phyloP scores from a whole-genome alignment of 805 yeast species.

The Tetrapisispora namnaoensis region DNA sequence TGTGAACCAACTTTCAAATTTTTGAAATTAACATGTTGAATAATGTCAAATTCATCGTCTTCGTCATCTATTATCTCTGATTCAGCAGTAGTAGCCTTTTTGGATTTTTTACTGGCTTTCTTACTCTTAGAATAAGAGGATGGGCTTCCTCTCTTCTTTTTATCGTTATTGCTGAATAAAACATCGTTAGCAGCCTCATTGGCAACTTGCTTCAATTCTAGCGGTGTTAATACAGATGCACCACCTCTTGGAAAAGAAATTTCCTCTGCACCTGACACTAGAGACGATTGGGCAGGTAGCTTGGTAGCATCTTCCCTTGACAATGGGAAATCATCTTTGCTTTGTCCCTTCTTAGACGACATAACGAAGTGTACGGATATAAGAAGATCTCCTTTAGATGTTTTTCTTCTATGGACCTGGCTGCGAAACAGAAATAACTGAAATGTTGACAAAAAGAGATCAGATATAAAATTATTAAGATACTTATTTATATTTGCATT shows the following conservation, averaged over 20 bases:
- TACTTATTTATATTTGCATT: not conserved
- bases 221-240: slow-evolving; percentile 68
- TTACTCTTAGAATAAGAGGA: slow-evolving; percentile 15
- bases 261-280: slow-evolving; percentile 31
- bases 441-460: too few relatives aligned
- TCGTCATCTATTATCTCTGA: slow-evolving; percentile 14
- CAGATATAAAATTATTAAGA: too few relatives aligned
- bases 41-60: slow-evolving; percentile 30
- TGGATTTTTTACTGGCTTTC: slow-evolving; percentile 33
- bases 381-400: too few relatives aligned
- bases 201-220: slow-evolving; percentile 86
- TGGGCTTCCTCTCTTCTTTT: slow-evolving; percentile 7
- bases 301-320: slow-evolving; percentile 33
- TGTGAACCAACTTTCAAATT: slow-evolving; percentile 59
- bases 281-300: slow-evolving; percentile 30
- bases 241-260: slow-evolving; percentile 92
- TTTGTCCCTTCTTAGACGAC: slow-evolving; percentile 35
- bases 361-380: not conserved
- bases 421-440: not conserved
- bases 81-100: slow-evolving; percentile 25
- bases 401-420: too few relatives aligned
- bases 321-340: slow-evolving; percentile 38
- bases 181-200: slow-evolving; percentile 89
- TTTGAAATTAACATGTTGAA: slow-evolving; percentile 53
- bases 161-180: slow-evolving; percentile 40